Evolutionary conservation across 2,329 filamentous ascomycete genomes (phyloP).

Genomic region (Phyllachora maydis): DNA sequence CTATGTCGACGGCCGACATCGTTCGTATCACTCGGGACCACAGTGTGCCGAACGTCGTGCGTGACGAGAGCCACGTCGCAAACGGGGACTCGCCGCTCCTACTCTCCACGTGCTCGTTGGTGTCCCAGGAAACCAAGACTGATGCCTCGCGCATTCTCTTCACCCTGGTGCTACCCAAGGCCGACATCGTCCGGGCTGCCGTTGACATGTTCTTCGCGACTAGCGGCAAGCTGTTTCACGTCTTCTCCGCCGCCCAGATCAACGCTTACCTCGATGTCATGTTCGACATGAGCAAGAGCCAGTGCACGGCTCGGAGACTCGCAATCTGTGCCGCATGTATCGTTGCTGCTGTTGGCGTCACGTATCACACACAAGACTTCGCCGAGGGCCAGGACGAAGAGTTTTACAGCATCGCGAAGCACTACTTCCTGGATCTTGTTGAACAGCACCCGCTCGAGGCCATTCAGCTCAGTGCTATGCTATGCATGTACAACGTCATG

Average conservation of each 20-base stretch:
- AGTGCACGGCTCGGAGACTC: constrained; percentile 3
- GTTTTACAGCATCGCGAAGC: constrained; percentile 9
- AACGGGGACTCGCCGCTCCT: constrained; percentile 2
- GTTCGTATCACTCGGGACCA: not conserved
- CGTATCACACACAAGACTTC: constrained; percentile 7
- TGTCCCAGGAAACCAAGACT: not conserved
- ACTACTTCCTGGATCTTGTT: constrained; percentile 8
- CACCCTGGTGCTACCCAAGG: constrained; percentile 6
- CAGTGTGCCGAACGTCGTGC: too few relatives aligned
- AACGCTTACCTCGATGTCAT: constrained; percentile 4
- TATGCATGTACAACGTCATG: constrained; percentile 12
- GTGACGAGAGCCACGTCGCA: not conserved
- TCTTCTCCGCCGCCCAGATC: constrained; percentile 9
- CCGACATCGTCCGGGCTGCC: constrained; percentile 4
- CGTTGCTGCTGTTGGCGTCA: constrained; percentile 10
- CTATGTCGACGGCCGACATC: not conserved
- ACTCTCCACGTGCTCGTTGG: not conserved
- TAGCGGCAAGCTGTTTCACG: constrained; percentile 9
- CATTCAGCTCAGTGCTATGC: constrained; percentile 10
- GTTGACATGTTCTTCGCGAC: constrained; percentile 9
- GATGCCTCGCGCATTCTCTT: constrained; percentile 1
- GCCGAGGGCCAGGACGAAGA: constrained; percentile 3
- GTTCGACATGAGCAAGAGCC: constrained; percentile 4
- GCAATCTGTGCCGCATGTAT: constrained; percentile 9
- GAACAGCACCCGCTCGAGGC: constrained; percentile 9